Conservation (phyloP, 2,329 filamentous ascomycete species). For the Hansfordia pulvinata region DNA sequence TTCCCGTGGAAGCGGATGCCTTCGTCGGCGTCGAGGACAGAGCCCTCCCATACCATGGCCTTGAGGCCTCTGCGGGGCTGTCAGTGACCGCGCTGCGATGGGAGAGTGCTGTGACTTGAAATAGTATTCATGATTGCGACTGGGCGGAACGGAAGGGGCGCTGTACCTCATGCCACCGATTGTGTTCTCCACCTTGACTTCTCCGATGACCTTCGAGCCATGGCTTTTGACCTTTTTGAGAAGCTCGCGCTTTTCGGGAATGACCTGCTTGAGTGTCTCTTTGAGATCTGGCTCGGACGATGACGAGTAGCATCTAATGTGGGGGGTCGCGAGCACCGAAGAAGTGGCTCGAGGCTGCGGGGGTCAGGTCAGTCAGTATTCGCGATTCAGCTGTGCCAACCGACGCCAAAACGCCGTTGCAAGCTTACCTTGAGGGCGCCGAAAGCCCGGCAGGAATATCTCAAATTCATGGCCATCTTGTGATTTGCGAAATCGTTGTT, state of each 20-base stretch:
- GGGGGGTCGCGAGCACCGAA: slow-evolving; percentile 13
- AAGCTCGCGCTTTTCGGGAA: slow-evolving; percentile 86
- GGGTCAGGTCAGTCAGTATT: neutral
- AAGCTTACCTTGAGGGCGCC: slow-evolving; percentile 47
- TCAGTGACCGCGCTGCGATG: neutral
- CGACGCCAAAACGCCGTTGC: too few relatives aligned
- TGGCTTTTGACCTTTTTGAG: slow-evolving; percentile 88
- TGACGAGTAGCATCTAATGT: slow-evolving; percentile 51
- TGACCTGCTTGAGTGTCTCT: slow-evolving; percentile 65
- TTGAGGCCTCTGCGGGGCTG: slow-evolving; percentile 53
- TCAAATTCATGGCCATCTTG: slow-evolving; percentile 51
- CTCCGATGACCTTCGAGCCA: slow-evolving; percentile 69
- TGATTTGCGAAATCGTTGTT: too few relatives aligned
- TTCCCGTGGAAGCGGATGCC: slow-evolving; percentile 96
- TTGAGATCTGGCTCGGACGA: slow-evolving; percentile 81
- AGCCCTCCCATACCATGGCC: slow-evolving; percentile 98
- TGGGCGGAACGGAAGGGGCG: neutral
- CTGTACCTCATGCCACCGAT: slow-evolving; percentile 88
- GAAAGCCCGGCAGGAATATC: slow-evolving; percentile 47
- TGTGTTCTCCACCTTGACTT: slow-evolving; percentile 87
- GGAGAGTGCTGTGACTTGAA: neutral
- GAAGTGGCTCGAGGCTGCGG: slow-evolving; percentile 16
- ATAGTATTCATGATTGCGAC: slow-evolving; percentile 20
- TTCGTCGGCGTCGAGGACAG: slow-evolving; percentile 89
- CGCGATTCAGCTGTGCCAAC: neutral